Conservation (phyloP, 2,329 filamentous ascomycete genomes). For the Aphanoascus verrucosus region DNA sequence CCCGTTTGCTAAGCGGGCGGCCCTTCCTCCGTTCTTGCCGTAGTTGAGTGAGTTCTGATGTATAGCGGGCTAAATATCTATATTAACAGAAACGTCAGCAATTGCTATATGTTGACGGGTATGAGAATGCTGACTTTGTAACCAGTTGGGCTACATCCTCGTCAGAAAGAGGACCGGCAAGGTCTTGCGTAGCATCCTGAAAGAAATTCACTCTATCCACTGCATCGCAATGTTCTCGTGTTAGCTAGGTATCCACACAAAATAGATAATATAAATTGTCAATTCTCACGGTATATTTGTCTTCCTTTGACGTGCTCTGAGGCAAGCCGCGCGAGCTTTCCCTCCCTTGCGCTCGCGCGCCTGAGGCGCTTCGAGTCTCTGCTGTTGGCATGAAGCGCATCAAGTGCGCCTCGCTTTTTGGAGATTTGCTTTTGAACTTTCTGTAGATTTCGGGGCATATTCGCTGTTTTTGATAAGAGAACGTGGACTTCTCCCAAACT, state of each 20-base stretch:
- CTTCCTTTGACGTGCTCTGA: slow-evolving; percentile 63
- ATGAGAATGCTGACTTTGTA: slow-evolving; percentile 38
- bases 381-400: slow-evolving; percentile 75
- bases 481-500: too few species aligned
- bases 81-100: background rate
- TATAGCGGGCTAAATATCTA: slow-evolving; percentile 31
- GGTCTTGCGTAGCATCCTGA: slow-evolving; percentile 43
- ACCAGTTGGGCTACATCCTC: slow-evolving; percentile 43
- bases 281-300: slow-evolving; percentile 54
- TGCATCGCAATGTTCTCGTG: slow-evolving; percentile 25
- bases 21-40: slow-evolving; percentile 63
- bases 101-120: background rate
- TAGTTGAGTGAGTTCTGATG: slow-evolving; percentile 29
- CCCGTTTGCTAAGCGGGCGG: slow-evolving; percentile 63
- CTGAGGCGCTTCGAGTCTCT: slow-evolving; percentile 74
- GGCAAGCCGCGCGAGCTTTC: slow-evolving; percentile 64
- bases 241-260: background rate
- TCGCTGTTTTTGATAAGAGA: background rate
- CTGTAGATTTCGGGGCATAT: slow-evolving; percentile 64
- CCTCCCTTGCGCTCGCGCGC: slow-evolving; percentile 67
- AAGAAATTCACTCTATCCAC: slow-evolving; percentile 62
- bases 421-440: slow-evolving; percentile 84
- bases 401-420: slow-evolving; percentile 71
- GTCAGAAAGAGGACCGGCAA: slow-evolving; percentile 26
- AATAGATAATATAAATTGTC: background rate